These are phyloP conservation scores for Cercospora berteroae DNA, from an alignment of 2,329 filamentous ascomycete species.

Conservation along the genomic window DNA sequence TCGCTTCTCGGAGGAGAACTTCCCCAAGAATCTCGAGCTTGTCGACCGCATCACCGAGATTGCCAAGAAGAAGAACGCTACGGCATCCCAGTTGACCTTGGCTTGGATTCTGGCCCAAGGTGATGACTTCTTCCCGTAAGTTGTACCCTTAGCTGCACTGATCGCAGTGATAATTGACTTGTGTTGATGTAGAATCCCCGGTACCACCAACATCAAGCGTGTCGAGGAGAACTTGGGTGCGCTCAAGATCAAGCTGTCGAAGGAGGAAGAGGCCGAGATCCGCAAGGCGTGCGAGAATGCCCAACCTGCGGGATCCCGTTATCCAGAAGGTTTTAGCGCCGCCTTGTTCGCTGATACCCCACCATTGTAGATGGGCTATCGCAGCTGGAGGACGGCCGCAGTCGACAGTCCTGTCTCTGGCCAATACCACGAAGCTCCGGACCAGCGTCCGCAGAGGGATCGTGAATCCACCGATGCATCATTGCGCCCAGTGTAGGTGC, in stretches of 20 bases:
- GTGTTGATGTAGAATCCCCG: constrained; percentile 40
- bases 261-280: constrained; percentile 41
- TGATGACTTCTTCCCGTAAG: constrained; percentile 55
- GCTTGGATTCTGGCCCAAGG: constrained; percentile 62
- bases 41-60: constrained; percentile 52
- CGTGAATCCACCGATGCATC: neutral
- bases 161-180: neutral
- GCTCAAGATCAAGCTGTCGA: constrained; percentile 37
- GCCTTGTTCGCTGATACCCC: constrained; percentile 44
- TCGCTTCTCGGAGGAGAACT: constrained; percentile 54
- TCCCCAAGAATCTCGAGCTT: constrained; percentile 56
- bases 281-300: constrained; percentile 38
- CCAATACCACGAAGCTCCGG: too few relatives aligned
- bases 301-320: constrained; percentile 39
- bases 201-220: constrained; percentile 50
- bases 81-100: constrained; percentile 58
- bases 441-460: neutral
- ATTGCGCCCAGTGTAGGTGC: neutral
- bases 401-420: too few relatives aligned
- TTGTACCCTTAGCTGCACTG: neutral
- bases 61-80: constrained; percentile 55
- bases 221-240: constrained; percentile 48
- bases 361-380: constrained; percentile 24
- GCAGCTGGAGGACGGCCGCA: too few relatives aligned
- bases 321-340: constrained; percentile 40